phyloP scores from a whole-genome alignment of 2,329 filamentous ascomycete genomes.

The Fusarium nurragi region DNA sequence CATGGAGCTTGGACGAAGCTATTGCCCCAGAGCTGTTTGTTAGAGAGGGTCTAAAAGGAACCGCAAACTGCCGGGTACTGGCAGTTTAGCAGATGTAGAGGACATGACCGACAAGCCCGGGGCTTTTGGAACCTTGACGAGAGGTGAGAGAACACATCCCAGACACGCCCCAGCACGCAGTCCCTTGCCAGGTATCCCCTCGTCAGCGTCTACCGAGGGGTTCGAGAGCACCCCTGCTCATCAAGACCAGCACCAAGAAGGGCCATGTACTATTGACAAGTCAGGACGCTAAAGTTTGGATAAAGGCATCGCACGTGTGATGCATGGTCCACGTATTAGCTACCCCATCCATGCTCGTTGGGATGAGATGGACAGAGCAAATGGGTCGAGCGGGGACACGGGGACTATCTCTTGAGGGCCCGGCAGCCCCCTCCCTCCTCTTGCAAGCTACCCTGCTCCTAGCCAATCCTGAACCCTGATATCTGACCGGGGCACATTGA shows the following conservation, averaged over 20 bases:
- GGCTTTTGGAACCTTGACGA: slow-evolving; percentile 33
- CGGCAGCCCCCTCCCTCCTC: slow-evolving; percentile 44
- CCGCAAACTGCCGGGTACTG: slow-evolving; percentile 44
- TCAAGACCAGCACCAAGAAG: slow-evolving; percentile 35
- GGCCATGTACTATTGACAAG: slow-evolving; percentile 45
- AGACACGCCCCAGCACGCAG: slow-evolving; percentile 43
- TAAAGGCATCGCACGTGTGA: slow-evolving; percentile 36
- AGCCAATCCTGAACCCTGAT: slow-evolving; percentile 42
- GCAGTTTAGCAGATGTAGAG: slow-evolving; percentile 32
- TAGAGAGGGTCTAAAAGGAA: slow-evolving; percentile 38
- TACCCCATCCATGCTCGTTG: slow-evolving; percentile 39
- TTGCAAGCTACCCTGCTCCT: slow-evolving; percentile 34
- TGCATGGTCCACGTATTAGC: slow-evolving; percentile 36
- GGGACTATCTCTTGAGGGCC: slow-evolving; percentile 44
- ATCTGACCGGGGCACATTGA: slow-evolving; percentile 38
- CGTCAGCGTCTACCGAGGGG: slow-evolving; percentile 49
- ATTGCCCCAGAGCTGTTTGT: slow-evolving; percentile 41
- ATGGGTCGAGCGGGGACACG: slow-evolving; percentile 46
- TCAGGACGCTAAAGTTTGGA: slow-evolving; percentile 37
- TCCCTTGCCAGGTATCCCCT: slow-evolving; percentile 42
- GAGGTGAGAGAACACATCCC: slow-evolving; percentile 42
- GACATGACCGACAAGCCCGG: slow-evolving; percentile 33
- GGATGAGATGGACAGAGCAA: slow-evolving; percentile 43
- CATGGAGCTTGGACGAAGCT: slow-evolving; percentile 43
- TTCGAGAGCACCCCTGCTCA: slow-evolving; percentile 43